A percentile compares a stretch with the other conserved stretches of the same genome.
phyloP scores from a whole-genome alignment of 2,329 filamentous ascomycete genomes.

The Monosporascus sp. region DNA sequence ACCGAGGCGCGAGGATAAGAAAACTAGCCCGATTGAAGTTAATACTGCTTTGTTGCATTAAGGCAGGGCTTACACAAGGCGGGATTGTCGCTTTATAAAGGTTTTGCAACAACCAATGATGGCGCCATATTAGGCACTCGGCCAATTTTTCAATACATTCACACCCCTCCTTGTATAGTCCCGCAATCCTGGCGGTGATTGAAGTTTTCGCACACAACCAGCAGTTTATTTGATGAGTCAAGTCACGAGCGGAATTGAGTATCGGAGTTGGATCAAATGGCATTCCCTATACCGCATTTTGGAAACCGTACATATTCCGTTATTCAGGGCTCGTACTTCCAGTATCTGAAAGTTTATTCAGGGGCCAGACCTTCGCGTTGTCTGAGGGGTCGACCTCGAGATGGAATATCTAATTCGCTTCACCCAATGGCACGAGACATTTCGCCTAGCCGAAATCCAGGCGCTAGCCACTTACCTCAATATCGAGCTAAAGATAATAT shows the following conservation, averaged over 20 bases:
- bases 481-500: slow-evolving; percentile 66
- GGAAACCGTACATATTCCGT: too few species aligned
- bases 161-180: slow-evolving; percentile 1
- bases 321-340: not conserved
- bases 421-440: slow-evolving; percentile 85
- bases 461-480: slow-evolving; percentile 67
- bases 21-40: not conserved
- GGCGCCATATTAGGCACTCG: slow-evolving; percentile 12
- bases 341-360: not conserved
- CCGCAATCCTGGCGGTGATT: too few species aligned
- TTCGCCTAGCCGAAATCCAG: slow-evolving; percentile 77
- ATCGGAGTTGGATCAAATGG: not conserved
- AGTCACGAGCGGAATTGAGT: not conserved
- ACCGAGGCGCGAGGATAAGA: not conserved
- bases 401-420: slow-evolving; percentile 87
- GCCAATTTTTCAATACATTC: slow-evolving; percentile 13
- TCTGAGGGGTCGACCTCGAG: not conserved
- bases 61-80: slow-evolving; percentile 2
- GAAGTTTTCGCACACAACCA: not conserved
- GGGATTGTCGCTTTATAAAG: not conserved
- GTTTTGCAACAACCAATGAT: slow-evolving; percentile 1
- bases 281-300: not conserved
- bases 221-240: not conserved
- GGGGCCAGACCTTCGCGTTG: not conserved
- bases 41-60: not conserved